Evolutionary conservation across 2,329 filamentous ascomycete genomes (phyloP).

Genomic region (Massarina eburnea): DNA sequence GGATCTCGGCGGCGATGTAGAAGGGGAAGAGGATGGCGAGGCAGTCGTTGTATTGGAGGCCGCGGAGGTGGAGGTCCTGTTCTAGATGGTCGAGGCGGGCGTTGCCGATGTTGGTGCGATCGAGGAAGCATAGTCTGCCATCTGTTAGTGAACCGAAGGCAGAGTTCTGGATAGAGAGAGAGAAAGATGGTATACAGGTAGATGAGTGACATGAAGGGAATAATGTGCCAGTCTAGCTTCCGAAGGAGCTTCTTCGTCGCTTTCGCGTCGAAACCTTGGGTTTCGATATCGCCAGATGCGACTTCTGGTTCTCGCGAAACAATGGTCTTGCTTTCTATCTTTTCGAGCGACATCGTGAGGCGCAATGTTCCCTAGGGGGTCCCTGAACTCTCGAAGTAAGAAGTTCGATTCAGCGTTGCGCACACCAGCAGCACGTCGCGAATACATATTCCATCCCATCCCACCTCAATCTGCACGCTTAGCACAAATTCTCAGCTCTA

Average conservation of each 20-base stretch:
- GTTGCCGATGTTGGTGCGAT: slow-evolving; percentile 54
- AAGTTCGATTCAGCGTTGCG: background rate
- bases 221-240: slow-evolving; percentile 58
- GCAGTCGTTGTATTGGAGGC: slow-evolving; percentile 61
- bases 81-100: slow-evolving; percentile 43
- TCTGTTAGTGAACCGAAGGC: background rate
- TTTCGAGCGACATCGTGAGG: slow-evolving; percentile 12
- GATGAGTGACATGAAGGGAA: slow-evolving; percentile 62
- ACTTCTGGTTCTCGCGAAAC: slow-evolving; percentile 11
- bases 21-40: slow-evolving; percentile 57
- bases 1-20: slow-evolving; percentile 58
- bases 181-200: slow-evolving; percentile 49
- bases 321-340: slow-evolving; percentile 9
- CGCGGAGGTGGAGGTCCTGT: slow-evolving; percentile 37
- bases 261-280: slow-evolving; percentile 38
- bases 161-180: background rate
- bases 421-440: background rate
- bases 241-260: slow-evolving; percentile 55
- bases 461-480: background rate
- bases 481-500: background rate
- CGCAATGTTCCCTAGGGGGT: background rate
- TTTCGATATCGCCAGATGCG: slow-evolving; percentile 23
- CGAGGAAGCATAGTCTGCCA: slow-evolving; percentile 53
- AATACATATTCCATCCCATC: background rate
- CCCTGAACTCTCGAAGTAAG: background rate